These are phyloP conservation scores for Perkinsus chesapeaki DNA, from an alignment of 169 alveolate genomes.

Conservation along the genomic window DNA sequence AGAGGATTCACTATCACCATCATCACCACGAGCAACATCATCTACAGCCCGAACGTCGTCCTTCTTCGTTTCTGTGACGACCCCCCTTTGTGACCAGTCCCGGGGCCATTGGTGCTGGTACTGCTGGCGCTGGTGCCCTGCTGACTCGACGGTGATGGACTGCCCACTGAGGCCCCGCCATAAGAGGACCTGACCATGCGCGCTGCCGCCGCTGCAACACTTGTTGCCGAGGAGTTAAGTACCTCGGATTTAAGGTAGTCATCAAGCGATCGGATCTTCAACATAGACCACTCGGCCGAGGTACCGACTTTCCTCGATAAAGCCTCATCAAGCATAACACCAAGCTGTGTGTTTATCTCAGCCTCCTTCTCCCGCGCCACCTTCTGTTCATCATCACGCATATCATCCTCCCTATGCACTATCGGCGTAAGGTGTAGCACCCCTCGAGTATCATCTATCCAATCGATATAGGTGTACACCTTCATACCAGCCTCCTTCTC, in stretches of 20 bases:
- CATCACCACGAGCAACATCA: not conserved
- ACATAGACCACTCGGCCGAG: not conserved
- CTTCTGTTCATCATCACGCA: not conserved
- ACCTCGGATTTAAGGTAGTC: not conserved
- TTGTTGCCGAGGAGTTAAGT: not conserved
- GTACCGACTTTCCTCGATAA: not conserved
- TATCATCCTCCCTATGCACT: not conserved
- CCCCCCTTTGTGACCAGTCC: not conserved
- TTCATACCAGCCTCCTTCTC: not conserved
- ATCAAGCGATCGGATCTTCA: not conserved
- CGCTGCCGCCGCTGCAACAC: constrained; percentile 3
- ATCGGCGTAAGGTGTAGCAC: not conserved
- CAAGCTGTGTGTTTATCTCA: not conserved
- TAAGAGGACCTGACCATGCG: constrained; percentile 3
- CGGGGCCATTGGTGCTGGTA: not conserved
- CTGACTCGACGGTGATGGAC: not conserved
- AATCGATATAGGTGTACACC: not conserved
- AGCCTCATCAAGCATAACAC: not conserved
- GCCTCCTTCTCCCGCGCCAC: not conserved
- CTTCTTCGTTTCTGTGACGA: not conserved
- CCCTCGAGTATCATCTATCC: not conserved
- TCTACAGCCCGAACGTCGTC: not conserved
- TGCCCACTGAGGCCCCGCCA: not conserved
- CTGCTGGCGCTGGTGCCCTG: not conserved
- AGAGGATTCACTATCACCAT: not conserved